Conservation (phyloP, 1,139 yeast species). For the Candida tunisiensis region DNA sequence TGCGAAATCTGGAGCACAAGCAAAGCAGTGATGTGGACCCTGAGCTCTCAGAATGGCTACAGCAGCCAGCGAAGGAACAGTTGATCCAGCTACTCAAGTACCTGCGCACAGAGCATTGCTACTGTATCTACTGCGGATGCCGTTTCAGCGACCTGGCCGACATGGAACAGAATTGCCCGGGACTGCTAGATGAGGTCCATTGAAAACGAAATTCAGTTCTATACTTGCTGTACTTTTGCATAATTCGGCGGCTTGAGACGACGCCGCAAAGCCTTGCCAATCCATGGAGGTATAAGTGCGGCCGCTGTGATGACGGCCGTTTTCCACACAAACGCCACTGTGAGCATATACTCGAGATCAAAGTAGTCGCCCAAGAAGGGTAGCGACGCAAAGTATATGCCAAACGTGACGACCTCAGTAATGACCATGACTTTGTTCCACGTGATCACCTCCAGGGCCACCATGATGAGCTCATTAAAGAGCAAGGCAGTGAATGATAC, state of each 20-base stretch:
- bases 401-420: conserved; percentile 54
- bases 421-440: conserved; percentile 75
- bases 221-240: conserved; percentile 78
- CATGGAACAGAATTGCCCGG: conserved; percentile 29
- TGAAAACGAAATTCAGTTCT: background rate
- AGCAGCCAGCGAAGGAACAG: too few relatives aligned
- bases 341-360: conserved; percentile 45
- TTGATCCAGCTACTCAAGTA: conserved; percentile 17
- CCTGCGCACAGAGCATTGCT: conserved; percentile 22
- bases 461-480: conserved; percentile 83
- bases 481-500: conserved; percentile 68
- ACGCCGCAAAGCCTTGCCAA: conserved; percentile 56
- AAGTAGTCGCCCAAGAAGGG: conserved; percentile 81
- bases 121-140: conserved; percentile 34
- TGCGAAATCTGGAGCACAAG: too few relatives aligned
- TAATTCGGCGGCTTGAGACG: conserved; percentile 84
- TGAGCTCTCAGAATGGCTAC: too few relatives aligned
- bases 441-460: conserved; percentile 74
- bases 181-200: conserved; percentile 26
- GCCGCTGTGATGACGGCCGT: conserved; percentile 42
- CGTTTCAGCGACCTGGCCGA: conserved; percentile 22
- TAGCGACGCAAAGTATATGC: conserved; percentile 50
- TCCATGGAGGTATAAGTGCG: conserved; percentile 83
- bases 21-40: too few relatives aligned
- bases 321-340: conserved; percentile 55